phyloP scores from a whole-genome alignment of 139 green algal species.

The Astrephomene gubernaculifera region DNA sequence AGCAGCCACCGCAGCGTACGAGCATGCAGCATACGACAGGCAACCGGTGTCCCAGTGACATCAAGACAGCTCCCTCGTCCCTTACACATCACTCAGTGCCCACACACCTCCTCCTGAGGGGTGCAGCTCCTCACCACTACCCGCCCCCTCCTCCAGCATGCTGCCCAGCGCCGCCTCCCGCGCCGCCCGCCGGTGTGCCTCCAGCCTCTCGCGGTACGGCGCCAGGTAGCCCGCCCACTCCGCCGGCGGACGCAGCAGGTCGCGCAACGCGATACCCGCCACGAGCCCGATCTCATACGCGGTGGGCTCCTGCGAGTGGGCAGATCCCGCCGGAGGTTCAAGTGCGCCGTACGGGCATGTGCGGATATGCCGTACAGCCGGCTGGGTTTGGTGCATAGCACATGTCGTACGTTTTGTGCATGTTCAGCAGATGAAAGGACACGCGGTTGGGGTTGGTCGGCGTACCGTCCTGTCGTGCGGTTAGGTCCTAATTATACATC shows the following conservation, averaged over 20 bases:
- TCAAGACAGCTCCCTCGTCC: no score
- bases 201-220: constrained; percentile 46
- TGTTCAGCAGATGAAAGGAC: not conserved
- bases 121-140: no score
- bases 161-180: constrained; percentile 37
- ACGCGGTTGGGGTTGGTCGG: not conserved
- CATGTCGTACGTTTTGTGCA: not conserved
- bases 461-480: not conserved
- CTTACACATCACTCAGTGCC: no score
- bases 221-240: constrained; percentile 59
- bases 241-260: constrained; percentile 46
- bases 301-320: constrained; percentile 45
- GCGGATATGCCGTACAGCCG: not conserved
- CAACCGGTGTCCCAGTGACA: no score
- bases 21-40: no score
- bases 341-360: not conserved
- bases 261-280: constrained; percentile 41
- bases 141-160: constrained; percentile 21
- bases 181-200: constrained; percentile 11
- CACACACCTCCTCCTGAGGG: no score
- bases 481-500: not conserved
- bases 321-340: not conserved
- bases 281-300: constrained; percentile 62
- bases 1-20: no score
- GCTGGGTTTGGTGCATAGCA: not conserved